These are phyloP conservation scores for Quercus lobata DNA, from an alignment of 331 rosid genomes.

Conservation along the genomic window DNA sequence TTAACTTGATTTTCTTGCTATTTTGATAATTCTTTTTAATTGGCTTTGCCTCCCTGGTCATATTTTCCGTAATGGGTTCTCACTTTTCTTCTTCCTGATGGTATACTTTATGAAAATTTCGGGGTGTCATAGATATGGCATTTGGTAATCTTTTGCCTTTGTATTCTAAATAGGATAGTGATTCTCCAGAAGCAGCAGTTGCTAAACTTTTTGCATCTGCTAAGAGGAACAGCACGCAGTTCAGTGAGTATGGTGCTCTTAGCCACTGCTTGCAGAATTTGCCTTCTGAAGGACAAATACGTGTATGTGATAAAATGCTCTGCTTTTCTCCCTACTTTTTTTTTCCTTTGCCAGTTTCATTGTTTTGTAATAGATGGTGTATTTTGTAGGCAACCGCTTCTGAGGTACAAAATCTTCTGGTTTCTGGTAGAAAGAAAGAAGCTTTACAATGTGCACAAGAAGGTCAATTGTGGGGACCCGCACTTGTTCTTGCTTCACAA, in stretches of 20 bases:
- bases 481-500: conserved; percentile 95
- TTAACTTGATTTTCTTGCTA: not conserved
- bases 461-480: conserved; percentile 98
- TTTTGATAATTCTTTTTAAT: conserved; percentile 9
- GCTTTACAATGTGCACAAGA: conserved; percentile 88
- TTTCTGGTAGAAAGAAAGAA: conserved; percentile 82
- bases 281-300: conserved; percentile 81
- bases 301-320: conserved; percentile 39
- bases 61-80: not conserved
- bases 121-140: not conserved
- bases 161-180: conserved; percentile 61
- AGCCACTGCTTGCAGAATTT: conserved; percentile 63
- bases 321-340: not conserved
- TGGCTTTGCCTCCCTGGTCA: not conserved
- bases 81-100: not conserved
- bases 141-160: conserved; percentile 9
- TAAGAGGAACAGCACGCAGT: conserved; percentile 42
- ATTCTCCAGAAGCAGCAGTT: conserved; percentile 75
- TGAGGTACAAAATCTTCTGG: conserved; percentile 87
- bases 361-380: conserved; percentile 14
- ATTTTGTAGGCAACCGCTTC: conserved; percentile 71
- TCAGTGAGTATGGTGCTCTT: conserved; percentile 46
- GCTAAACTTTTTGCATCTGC: conserved; percentile 85
- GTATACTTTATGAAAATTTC: not conserved
- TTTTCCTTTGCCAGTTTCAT: not conserved